Percentiles rank a stretch among this genome's conserved stretches.
These are phyloP conservation scores for Emmonsia crescens DNA, from an alignment of 2,329 filamentous ascomycete species.

Conservation along the genomic window DNA sequence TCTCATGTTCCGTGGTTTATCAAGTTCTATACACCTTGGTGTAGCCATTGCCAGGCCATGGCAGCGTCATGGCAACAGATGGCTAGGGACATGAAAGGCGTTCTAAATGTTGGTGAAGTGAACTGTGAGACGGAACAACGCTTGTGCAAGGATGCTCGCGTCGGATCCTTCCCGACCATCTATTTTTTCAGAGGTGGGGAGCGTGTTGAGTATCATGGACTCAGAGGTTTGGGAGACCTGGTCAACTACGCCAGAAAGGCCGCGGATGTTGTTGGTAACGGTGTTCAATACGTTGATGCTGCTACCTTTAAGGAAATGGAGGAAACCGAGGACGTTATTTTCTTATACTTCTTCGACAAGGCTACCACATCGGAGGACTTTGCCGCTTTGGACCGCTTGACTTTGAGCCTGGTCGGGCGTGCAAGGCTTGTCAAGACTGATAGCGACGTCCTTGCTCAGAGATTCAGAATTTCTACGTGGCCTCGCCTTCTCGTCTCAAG, in stretches of 20 bases:
- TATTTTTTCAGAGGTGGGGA: constrained; percentile 88
- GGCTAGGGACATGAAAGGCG: constrained; percentile 80
- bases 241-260: constrained; percentile 79
- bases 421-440: constrained; percentile 88
- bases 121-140: constrained; percentile 80
- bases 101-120: constrained; percentile 86
- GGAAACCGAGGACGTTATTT: constrained; percentile 88
- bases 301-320: constrained; percentile 70
- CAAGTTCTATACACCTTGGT: constrained; percentile 98
- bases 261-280: constrained; percentile 60
- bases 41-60: constrained; percentile 86
- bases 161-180: constrained; percentile 76
- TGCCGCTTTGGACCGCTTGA: constrained; percentile 71
- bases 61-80: constrained; percentile 83
- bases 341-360: constrained; percentile 95
- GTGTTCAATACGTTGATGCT: constrained; percentile 71
- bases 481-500: constrained; percentile 83
- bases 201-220: constrained; percentile 81
- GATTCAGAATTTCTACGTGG: constrained; percentile 95
- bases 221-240: constrained; percentile 85
- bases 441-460: constrained; percentile 60
- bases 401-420: constrained; percentile 78
- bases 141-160: constrained; percentile 82
- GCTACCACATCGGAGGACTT: constrained; percentile 92
- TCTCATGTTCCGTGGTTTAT: constrained; percentile 93